Evolutionary conservation across 257 asterid genomes (phyloP).

Genomic region (Solanum acaule): DNA sequence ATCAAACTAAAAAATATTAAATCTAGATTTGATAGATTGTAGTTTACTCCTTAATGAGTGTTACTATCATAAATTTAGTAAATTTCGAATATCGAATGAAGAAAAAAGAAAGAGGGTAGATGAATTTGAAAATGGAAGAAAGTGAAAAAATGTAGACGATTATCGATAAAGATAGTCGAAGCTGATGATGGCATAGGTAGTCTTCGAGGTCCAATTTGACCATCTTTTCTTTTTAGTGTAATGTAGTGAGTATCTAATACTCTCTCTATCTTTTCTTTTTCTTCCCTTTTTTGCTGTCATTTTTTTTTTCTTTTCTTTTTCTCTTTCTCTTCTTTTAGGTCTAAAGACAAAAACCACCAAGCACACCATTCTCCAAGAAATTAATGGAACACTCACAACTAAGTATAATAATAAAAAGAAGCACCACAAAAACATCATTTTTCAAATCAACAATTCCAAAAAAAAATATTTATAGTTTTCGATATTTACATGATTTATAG

Average conservation of each 20-base stretch:
- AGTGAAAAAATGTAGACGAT: conserved; percentile 35
- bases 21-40: neutral
- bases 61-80: neutral
- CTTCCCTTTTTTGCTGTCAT: conserved; percentile 83
- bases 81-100: neutral
- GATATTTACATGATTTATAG: neutral
- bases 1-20: neutral
- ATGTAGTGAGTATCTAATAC: conserved; percentile 1
- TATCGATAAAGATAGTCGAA: conserved; percentile 85
- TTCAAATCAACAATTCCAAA: neutral
- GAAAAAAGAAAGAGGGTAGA: neutral
- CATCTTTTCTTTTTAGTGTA: conserved; percentile 45
- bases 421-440: neutral
- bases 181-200: conserved; percentile 61
- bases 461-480: no score
- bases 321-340: conserved; percentile 11
- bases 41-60: neutral
- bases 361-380: conserved; percentile 35
- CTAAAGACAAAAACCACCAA: conserved; percentile 25
- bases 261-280: conserved; percentile 37
- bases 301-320: conserved; percentile 21
- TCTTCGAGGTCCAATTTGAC: conserved; percentile 96
- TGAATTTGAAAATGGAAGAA: conserved; percentile 9
- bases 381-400: neutral
- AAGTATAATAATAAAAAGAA: neutral